A percentile compares a stretch with the other conserved stretches of the same genome.
These are phyloP conservation scores for Arbutus unedo DNA, from an alignment of 148 eudicot species.

Conservation along the genomic window DNA sequence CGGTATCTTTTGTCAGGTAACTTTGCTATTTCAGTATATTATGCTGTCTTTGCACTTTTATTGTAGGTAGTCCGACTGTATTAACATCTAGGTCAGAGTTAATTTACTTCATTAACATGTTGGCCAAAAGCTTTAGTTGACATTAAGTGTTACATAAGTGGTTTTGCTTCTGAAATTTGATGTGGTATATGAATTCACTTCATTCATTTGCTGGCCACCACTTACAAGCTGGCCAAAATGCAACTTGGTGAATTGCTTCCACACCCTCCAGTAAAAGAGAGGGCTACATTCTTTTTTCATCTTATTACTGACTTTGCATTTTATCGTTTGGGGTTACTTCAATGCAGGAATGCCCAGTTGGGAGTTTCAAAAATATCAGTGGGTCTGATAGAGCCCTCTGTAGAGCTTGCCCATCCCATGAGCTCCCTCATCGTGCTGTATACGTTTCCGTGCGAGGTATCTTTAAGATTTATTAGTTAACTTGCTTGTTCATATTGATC, in stretches of 20 bases:
- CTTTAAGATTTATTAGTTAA: background rate
- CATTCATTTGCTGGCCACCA: background rate
- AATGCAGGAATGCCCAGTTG: conserved; percentile 93
- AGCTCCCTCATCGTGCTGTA: conserved; percentile 81
- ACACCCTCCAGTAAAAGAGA: background rate
- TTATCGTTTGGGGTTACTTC: background rate
- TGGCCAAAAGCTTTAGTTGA: background rate
- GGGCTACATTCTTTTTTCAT: background rate
- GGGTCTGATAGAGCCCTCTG: conserved; percentile 81
- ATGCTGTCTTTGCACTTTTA: background rate
- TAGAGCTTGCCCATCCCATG: conserved; percentile 60
- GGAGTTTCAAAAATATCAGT: conserved; percentile 81
- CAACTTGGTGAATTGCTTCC: background rate
- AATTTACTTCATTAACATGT: background rate
- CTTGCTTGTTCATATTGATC: conserved; percentile 5
- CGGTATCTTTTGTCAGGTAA: conserved; percentile 89
- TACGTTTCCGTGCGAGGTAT: conserved; percentile 78
- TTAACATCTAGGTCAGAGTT: background rate
- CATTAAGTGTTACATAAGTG: background rate
- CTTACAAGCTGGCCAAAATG: conserved; percentile 2
- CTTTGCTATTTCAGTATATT: conserved; percentile 14
- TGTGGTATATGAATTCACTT: background rate
- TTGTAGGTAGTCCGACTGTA: background rate
- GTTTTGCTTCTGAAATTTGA: background rate
- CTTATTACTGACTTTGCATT: background rate